Percentiles rank a stretch among this genome's conserved stretches.
Conservation (phyloP, 1,284 basidiomycete genomes). For the Trametes pubescens region DNA sequence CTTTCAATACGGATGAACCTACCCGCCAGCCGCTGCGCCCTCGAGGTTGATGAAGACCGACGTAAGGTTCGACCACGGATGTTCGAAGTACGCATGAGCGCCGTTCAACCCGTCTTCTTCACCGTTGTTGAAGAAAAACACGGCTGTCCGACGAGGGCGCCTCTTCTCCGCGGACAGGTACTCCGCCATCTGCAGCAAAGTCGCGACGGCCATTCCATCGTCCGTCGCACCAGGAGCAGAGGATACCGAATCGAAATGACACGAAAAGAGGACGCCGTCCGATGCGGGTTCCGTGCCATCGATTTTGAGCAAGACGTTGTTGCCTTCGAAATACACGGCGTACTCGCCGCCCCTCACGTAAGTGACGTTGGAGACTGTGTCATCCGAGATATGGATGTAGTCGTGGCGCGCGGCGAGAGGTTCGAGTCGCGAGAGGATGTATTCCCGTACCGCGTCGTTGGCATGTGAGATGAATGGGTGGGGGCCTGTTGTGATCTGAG, state of each 20-base stretch:
- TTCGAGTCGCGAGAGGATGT: constrained; percentile 63
- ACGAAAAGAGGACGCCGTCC: constrained; percentile 75
- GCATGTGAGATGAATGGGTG: constrained; percentile 81
- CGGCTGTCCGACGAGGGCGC: constrained; percentile 63
- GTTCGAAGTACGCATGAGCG: constrained; percentile 68
- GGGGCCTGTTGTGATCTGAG: constrained; percentile 69
- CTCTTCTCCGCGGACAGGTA: constrained; percentile 55
- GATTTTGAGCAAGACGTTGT: constrained; percentile 75
- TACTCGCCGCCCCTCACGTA: constrained; percentile 45
- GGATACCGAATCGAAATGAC: constrained; percentile 83
- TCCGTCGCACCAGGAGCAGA: constrained; percentile 80
- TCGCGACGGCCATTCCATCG: constrained; percentile 77
- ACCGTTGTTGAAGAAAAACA: constrained; percentile 86
- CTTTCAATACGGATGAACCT: constrained; percentile 39
- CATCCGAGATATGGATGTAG: constrained; percentile 60
- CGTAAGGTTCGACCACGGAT: constrained; percentile 74
- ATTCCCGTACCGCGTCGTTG: constrained; percentile 70
- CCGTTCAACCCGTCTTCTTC: constrained; percentile 82
- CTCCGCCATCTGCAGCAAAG: constrained; percentile 69
- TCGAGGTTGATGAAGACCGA: constrained; percentile 80
- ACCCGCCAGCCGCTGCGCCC: constrained; percentile 83
- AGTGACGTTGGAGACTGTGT: constrained; percentile 64
- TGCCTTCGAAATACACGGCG: constrained; percentile 73
- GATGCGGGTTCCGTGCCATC: constrained; percentile 57
- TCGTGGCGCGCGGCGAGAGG: constrained; percentile 53